Percentiles rank a stretch among this genome's conserved stretches.
These are phyloP conservation scores for Drosera capensis DNA, from an alignment of 148 eudicot genomes.

Conservation along the genomic window DNA sequence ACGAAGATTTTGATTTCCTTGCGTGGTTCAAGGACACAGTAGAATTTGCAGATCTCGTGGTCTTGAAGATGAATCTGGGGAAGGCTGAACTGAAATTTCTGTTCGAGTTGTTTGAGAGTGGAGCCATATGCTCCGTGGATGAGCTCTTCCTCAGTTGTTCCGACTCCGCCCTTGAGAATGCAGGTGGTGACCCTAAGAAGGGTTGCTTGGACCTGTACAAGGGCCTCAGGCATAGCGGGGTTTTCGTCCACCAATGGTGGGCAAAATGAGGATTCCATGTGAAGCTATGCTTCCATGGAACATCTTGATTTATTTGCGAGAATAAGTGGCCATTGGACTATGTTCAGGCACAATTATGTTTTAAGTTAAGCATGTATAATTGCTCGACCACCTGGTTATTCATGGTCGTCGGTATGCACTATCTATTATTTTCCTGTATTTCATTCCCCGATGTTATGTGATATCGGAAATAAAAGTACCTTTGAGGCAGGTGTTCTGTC, in stretches of 20 bases:
- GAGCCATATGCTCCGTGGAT: slow-evolving; percentile 60
- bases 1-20: slow-evolving; percentile 53
- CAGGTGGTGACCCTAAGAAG: slow-evolving; percentile 12
- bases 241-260: slow-evolving; percentile 70
- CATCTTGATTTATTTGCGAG: too few relatives aligned
- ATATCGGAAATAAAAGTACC: too few relatives aligned
- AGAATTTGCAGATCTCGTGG: slow-evolving; percentile 44
- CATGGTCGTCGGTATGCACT: too few relatives aligned
- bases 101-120: slow-evolving; percentile 47
- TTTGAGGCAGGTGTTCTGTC: too few relatives aligned
- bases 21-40: slow-evolving; percentile 68
- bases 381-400: too few relatives aligned
- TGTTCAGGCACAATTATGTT: too few relatives aligned
- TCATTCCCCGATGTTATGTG: too few relatives aligned
- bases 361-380: too few relatives aligned
- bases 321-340: too few relatives aligned
- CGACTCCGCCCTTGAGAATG: slow-evolving; percentile 20
- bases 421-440: too few relatives aligned
- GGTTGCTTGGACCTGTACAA: slow-evolving; percentile 30
- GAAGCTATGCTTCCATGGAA: too few relatives aligned
- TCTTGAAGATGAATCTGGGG: slow-evolving; percentile 59
- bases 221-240: slow-evolving; percentile 52
- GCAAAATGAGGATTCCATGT: slow-evolving; percentile 36
- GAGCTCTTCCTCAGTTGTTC: slow-evolving; percentile 63
- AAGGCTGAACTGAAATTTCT: slow-evolving; percentile 37